phyloP scores from a whole-genome alignment of 371 early-diverging fungal genomes.

The Actinomortierella ambigua region DNA sequence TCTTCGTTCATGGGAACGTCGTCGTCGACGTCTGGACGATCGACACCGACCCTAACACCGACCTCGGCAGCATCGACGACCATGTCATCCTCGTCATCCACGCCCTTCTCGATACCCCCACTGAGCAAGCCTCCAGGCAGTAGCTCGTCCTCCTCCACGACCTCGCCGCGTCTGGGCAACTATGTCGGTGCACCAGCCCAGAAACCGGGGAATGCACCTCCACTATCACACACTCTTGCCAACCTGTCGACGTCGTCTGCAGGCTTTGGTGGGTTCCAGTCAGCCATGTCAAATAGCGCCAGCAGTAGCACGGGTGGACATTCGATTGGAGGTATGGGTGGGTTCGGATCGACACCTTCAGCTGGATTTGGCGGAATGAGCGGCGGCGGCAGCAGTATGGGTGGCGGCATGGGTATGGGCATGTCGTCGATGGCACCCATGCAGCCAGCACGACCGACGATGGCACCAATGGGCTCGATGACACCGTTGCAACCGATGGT shows the following conservation, averaged over 20 bases:
- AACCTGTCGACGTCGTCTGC: slow-evolving; percentile 38
- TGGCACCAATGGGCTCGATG: slow-evolving; percentile 30
- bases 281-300: slow-evolving; percentile 13
- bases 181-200: slow-evolving; percentile 41
- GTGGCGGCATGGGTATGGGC: slow-evolving; percentile 17
- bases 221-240: slow-evolving; percentile 40
- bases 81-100: slow-evolving; percentile 29
- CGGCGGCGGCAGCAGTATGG: slow-evolving; percentile 3
- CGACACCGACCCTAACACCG: background rate
- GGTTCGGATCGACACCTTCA: slow-evolving; percentile 4
- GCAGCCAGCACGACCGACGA: slow-evolving; percentile 5
- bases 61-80: slow-evolving; percentile 19
- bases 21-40: too few species aligned
- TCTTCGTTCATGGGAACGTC: slow-evolving; percentile 10
- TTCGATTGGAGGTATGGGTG: too few species aligned
- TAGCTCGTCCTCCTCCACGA: slow-evolving; percentile 10
- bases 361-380: slow-evolving; percentile 22
- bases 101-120: slow-evolving; percentile 48
- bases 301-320: background rate
- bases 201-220: slow-evolving; percentile 36
- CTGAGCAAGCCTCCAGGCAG: slow-evolving; percentile 23
- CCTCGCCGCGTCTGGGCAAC: slow-evolving; percentile 9
- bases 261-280: slow-evolving; percentile 46
- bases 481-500: slow-evolving; percentile 29
- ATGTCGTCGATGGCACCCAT: slow-evolving; percentile 26